Conservation (phyloP, 2,329 filamentous ascomycete species). For the Penicillium capsulatum region DNA sequence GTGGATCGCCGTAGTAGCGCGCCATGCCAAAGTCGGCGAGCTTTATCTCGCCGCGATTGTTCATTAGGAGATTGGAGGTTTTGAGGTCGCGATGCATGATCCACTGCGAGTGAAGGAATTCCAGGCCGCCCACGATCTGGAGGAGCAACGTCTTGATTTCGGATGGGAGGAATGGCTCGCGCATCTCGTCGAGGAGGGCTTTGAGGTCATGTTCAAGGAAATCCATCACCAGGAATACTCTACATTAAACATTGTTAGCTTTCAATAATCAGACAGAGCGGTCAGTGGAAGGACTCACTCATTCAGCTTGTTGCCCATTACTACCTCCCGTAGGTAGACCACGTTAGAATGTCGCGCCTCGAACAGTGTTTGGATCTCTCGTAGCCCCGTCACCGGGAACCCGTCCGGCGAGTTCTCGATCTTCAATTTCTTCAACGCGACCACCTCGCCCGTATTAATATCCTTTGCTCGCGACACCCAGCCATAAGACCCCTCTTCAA, state of each 20-base stretch:
- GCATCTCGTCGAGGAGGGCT: slow-evolving; percentile 87
- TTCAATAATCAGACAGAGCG: background rate
- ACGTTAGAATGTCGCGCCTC: slow-evolving; percentile 78
- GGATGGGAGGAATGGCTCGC: slow-evolving; percentile 84
- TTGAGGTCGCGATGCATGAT: slow-evolving; percentile 93
- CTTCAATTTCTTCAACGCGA: slow-evolving; percentile 92
- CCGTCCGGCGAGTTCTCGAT: slow-evolving; percentile 75
- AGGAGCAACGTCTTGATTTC: slow-evolving; percentile 87
- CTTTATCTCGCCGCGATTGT: slow-evolving; percentile 90
- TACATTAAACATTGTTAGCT: slow-evolving; percentile 36
- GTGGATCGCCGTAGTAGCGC: slow-evolving; percentile 75
- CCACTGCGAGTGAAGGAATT: slow-evolving; percentile 83
- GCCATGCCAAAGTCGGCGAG: slow-evolving; percentile 99
- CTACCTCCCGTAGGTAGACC: slow-evolving; percentile 75
- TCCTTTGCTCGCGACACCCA: slow-evolving; percentile 84
- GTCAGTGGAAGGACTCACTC: slow-evolving; percentile 45
- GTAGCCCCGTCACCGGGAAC: slow-evolving; percentile 83
- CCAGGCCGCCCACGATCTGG: slow-evolving; percentile 74
- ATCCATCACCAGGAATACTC: slow-evolving; percentile 91
- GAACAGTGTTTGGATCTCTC: slow-evolving; percentile 88
- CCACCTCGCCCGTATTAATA: slow-evolving; percentile 67
- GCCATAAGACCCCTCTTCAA: slow-evolving; percentile 95
- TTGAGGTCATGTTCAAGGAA: slow-evolving; percentile 97
- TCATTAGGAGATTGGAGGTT: slow-evolving; percentile 88
- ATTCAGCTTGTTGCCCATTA: slow-evolving; percentile 63